These are phyloP conservation scores for Backusella macrospora DNA, from an alignment of 192 early-diverging fungal species.

Conservation along the genomic window DNA sequence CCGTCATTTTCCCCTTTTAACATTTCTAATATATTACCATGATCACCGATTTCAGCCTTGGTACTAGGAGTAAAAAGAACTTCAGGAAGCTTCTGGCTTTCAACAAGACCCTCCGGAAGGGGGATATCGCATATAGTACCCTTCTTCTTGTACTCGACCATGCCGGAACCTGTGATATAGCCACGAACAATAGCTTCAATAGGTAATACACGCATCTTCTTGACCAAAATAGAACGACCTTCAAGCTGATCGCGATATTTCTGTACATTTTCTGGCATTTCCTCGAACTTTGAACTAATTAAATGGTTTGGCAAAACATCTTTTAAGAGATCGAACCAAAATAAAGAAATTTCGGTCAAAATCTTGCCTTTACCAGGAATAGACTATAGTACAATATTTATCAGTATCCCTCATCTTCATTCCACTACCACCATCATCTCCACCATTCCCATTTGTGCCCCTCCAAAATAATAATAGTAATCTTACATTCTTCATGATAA, in stretches of 20 bases:
- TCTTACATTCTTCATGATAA: slow-evolving; percentile 95
- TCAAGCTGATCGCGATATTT: slow-evolving; percentile 89
- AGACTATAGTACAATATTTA: slow-evolving; percentile 54
- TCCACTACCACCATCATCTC: neutral
- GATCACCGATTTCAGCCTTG: slow-evolving; percentile 98
- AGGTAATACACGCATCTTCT: slow-evolving; percentile 87
- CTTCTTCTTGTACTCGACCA: slow-evolving; percentile 92
- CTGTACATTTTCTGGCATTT: slow-evolving; percentile 88
- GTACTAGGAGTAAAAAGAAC: slow-evolving; percentile 97
- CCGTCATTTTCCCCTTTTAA: neutral
- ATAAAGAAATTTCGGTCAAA: slow-evolving; percentile 90
- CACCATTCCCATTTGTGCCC: too few relatives aligned
- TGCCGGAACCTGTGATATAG: slow-evolving; percentile 94
- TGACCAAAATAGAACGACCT: slow-evolving; percentile 90
- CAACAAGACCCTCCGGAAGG: slow-evolving; percentile 76
- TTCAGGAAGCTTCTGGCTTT: slow-evolving; percentile 81
- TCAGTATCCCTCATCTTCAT: neutral
- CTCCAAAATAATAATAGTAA: neutral
- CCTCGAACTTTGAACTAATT: slow-evolving; percentile 89
- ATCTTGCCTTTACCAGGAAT: slow-evolving; percentile 98
- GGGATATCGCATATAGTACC: slow-evolving; percentile 93
- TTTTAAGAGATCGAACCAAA: slow-evolving; percentile 93
- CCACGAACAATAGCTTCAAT: slow-evolving; percentile 99
- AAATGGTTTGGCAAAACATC: slow-evolving; percentile 95
- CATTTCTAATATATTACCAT: slow-evolving; percentile 57